phyloP scores from a whole-genome alignment of 345 rosid genomes.

The Arabis hirsuta region DNA sequence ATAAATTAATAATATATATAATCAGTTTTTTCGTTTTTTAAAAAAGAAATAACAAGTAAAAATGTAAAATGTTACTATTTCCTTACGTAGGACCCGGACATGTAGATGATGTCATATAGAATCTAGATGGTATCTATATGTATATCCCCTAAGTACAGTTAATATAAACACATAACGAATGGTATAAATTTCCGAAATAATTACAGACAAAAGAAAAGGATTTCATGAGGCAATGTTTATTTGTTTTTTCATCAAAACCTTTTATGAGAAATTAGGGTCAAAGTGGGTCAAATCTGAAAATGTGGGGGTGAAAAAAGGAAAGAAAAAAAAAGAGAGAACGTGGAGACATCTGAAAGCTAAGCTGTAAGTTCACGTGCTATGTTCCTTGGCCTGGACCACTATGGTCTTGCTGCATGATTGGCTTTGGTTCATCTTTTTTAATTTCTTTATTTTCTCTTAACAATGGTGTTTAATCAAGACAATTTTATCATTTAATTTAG shows the following conservation, averaged over 20 bases:
- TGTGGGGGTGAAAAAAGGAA: slow-evolving; percentile 27
- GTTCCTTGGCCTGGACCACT: slow-evolving; percentile 59
- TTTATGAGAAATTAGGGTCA: slow-evolving; percentile 32
- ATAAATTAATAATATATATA: neutral
- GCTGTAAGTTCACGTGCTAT: slow-evolving; percentile 69
- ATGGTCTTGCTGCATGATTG: slow-evolving; percentile 49
- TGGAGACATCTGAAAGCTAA: slow-evolving; percentile 49
- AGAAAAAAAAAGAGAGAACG: slow-evolving; percentile 25
- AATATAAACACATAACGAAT: slow-evolving; percentile 9
- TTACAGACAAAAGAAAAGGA: neutral
- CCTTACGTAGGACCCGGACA: slow-evolving; percentile 22
- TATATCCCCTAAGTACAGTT: neutral
- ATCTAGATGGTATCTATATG: slow-evolving; percentile 22
- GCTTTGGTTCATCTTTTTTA: slow-evolving; percentile 34
- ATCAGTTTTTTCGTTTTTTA: neutral
- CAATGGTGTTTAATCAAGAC: neutral
- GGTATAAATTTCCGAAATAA: slow-evolving; percentile 10
- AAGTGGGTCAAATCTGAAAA: slow-evolving; percentile 36
- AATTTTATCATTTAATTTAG: neutral
- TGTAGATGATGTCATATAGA: slow-evolving; percentile 34
- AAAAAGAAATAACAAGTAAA: neutral
- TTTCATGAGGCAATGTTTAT: neutral
- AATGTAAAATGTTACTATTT: slow-evolving; percentile 13
- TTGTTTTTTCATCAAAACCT: neutral
- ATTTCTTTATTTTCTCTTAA: neutral